phyloP scores from a whole-genome alignment of 2,329 filamentous ascomycete genomes.

The Myriosclerotinia scirpicola region DNA sequence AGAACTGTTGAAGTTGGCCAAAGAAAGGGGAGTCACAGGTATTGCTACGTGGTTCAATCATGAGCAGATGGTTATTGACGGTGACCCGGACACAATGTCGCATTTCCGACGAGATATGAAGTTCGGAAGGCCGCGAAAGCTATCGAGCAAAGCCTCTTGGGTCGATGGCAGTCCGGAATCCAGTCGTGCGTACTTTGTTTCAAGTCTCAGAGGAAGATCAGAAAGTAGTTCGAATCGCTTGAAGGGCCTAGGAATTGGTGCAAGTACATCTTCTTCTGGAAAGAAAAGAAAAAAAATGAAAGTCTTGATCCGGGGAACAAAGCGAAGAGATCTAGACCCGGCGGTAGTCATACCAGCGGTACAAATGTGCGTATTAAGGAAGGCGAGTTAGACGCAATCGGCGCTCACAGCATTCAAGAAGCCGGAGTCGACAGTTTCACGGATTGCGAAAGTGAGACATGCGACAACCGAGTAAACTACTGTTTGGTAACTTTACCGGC shows the following conservation, averaged over 20 bases:
- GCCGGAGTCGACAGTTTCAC: constrained; percentile 24
- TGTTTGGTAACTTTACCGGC: constrained; percentile 40
- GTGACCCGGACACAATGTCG: constrained; percentile 32
- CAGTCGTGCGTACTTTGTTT: constrained; percentile 28
- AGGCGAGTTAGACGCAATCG: constrained; percentile 28
- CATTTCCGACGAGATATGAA: constrained; percentile 34
- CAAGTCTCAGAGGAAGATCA: constrained; percentile 28
- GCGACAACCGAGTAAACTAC: constrained; percentile 38
- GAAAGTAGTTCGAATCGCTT: constrained; percentile 26
- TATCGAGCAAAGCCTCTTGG: constrained; percentile 31
- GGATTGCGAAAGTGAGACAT: constrained; percentile 27
- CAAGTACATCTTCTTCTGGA: constrained; percentile 19
- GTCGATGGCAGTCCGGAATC: constrained; percentile 30
- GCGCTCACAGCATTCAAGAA: constrained; percentile 32
- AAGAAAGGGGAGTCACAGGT: constrained; percentile 36
- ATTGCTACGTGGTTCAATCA: constrained; percentile 37
- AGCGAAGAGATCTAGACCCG: constrained; percentile 32
- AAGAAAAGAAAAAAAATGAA: constrained; percentile 30
- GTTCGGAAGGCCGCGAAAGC: constrained; percentile 32
- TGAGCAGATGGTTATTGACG: constrained; percentile 34
- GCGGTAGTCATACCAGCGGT: constrained; percentile 24
- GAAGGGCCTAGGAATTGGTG: constrained; percentile 16
- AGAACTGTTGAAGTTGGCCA: constrained; percentile 36
- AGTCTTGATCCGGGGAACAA: constrained; percentile 25
- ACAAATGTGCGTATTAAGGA: constrained; percentile 28